Percentiles rank a stretch among this genome's conserved stretches.
These are phyloP conservation scores for Wickerhamomyces xylosicus DNA, from an alignment of 805 yeast genomes.

Conservation along the genomic window DNA sequence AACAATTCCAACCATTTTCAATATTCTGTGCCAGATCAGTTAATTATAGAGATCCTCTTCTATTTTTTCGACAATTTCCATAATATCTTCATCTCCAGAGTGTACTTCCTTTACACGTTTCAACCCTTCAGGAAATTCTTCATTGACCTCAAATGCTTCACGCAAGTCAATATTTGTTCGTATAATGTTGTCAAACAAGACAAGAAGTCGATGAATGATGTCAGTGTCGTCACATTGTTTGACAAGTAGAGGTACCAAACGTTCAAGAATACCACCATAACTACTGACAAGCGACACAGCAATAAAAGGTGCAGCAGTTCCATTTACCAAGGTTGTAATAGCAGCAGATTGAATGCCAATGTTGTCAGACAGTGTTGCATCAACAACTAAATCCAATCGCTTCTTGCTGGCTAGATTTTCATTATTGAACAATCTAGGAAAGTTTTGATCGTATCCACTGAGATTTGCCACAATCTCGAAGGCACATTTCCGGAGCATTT, in stretches of 20 bases:
- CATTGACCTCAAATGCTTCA: no score
- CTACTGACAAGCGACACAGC: background rate
- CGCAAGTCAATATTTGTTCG: background rate
- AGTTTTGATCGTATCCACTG: slow-evolving; percentile 27
- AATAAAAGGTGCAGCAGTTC: background rate
- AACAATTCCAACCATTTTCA: no score
- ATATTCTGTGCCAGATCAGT: no score
- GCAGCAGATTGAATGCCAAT: background rate
- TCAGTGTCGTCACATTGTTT: no score
- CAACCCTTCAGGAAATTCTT: no score
- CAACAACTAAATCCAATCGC: background rate
- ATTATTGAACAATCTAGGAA: slow-evolving; percentile 52
- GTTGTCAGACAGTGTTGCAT: background rate
- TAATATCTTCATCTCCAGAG: no score
- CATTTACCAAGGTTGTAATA: background rate
- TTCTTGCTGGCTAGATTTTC: slow-evolving; percentile 14
- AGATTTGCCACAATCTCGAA: slow-evolving; percentile 59
- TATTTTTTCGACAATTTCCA: no score
- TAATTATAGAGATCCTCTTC: no score
- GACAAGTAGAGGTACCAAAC: background rate
- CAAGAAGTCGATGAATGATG: background rate
- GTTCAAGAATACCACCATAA: background rate
- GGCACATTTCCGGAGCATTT: slow-evolving; percentile 43
- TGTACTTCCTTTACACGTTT: no score
- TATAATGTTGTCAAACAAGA: no score